Conservation (phyloP, 2,329 filamentous ascomycete genomes). For the Microcyclosporella mali region DNA sequence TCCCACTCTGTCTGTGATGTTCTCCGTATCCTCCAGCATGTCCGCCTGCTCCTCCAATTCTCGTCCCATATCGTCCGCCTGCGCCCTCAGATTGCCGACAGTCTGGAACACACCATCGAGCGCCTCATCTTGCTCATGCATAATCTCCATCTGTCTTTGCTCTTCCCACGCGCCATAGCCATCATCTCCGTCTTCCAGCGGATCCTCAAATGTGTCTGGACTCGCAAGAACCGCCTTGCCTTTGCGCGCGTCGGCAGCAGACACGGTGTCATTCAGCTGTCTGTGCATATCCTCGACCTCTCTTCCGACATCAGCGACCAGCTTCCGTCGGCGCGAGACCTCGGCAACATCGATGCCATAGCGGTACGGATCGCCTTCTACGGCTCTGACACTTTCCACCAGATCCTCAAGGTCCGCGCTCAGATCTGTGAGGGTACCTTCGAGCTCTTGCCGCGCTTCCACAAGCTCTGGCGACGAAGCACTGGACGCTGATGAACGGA, state of each 20-base stretch:
- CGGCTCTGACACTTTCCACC: conserved; percentile 74
- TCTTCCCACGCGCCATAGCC: conserved; percentile 72
- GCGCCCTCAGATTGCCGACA: conserved; percentile 80
- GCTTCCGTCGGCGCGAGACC: conserved; percentile 68
- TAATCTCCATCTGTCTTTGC: conserved; percentile 82
- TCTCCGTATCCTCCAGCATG: conserved; percentile 80
- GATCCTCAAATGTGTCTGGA: conserved; percentile 48
- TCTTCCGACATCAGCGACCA: conserved; percentile 82
- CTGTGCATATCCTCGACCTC: conserved; percentile 86
- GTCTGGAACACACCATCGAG: conserved; percentile 89
- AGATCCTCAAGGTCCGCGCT: conserved; percentile 85
- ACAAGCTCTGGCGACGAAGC: conserved; percentile 63
- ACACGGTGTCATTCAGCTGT: conserved; percentile 62
- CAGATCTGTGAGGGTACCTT: conserved; percentile 66
- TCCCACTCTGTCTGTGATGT: conserved; percentile 77
- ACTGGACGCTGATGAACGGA: conserved; percentile 73
- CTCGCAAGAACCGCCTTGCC: conserved; percentile 50
- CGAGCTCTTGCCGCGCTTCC: conserved; percentile 66
- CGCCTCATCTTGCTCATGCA: conserved; percentile 90
- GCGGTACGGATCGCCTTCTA: conserved; percentile 78
- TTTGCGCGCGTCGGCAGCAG: conserved; percentile 34
- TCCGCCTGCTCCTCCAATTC: conserved; percentile 92
- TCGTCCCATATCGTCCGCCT: conserved; percentile 92
- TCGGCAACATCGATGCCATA: conserved; percentile 83
- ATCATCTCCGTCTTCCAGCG: conserved; percentile 41